Base-by-base conservation (phyloP, 768 basidiomycete genomes). In the Phanerochaete carnosa region DNA sequence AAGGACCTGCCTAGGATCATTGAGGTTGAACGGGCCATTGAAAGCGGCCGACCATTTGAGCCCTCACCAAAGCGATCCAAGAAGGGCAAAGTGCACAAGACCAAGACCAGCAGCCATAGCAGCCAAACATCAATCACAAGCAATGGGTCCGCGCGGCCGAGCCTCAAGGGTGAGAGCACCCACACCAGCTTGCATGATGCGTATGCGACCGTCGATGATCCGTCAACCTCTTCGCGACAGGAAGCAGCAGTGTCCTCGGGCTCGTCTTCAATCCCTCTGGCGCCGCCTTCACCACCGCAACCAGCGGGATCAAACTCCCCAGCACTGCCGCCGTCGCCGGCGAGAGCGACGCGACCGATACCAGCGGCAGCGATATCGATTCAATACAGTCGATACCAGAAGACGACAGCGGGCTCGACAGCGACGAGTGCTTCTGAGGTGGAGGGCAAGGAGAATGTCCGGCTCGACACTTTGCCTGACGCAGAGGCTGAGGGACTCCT, bases 21-120 rank as follows among this genome's bases (percentile, higher is more conserved):
- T 74, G 89, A 91, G 74, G 86, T 92, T 68, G 89, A 91, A 72
- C 89, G 84, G 86, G 80, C 89, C 1, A 82, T 88, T 70, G 84
- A 84, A 74, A 81, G 90, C 65, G 75, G 80, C 61, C 80, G 73
- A 64, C 76, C 79, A 53, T 88, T 86, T 61, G 75, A 85, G 29
- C 84, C 87, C n/a, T 79, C 79, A 47, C 81, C 80, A 19, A 80
- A 72, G 62, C 78, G 80, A 22, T 80, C 83, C 32, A 86, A 81
- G 73, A 81, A 77, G 59, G 60, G 72, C 22, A 81, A 70, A 54
- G 33, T 65, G 15, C 70, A 73, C 64, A 73, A 73, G 69, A 71
- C 67, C 46, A 57, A 70, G 55, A 32, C 43, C 7, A 30, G 35
- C 45, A 35, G 16, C 5, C 39, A 11, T 12, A 26, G 29, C 22